phyloP scores from a whole-genome alignment of 495 filamentous ascomycete species.

The Margaritispora aquatica region DNA sequence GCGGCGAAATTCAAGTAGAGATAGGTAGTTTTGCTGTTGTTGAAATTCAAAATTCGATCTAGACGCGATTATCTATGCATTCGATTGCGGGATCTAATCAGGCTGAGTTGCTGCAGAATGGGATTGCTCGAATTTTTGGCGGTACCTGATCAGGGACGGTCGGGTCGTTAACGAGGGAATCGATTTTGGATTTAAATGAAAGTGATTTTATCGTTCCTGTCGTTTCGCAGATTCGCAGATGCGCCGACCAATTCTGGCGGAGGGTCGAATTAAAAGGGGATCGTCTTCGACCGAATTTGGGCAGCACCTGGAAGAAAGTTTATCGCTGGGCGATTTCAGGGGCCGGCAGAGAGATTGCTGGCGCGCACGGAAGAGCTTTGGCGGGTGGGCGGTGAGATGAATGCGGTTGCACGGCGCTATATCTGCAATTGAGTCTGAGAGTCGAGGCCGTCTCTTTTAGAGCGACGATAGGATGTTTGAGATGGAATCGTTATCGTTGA shows the following conservation, averaged over 20 bases:
- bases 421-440: background rate
- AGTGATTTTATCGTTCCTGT: background rate
- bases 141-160: background rate
- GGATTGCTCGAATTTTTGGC: too few relatives aligned
- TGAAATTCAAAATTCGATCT: too few relatives aligned
- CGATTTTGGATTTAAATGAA: background rate
- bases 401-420: background rate
- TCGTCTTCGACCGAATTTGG: constrained; percentile 9
- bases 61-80: constrained; percentile 13
- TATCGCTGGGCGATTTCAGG: constrained; percentile 12
- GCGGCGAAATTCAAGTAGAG: background rate
- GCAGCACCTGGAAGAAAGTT: constrained; percentile 16
- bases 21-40: too few relatives aligned
- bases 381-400: constrained; percentile 3
- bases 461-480: background rate
- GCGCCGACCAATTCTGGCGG: background rate
- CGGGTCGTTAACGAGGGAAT: background rate
- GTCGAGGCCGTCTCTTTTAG: background rate
- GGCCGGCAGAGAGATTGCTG: constrained; percentile 10
- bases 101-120: background rate
- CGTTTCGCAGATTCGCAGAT: background rate
- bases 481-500: background rate
- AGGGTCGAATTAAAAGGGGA: constrained; percentile 4
- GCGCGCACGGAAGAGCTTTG: background rate
- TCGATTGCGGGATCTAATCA: constrained; percentile 3